A percentile compares a stretch with the other conserved stretches of the same genome.
Conservation (phyloP, 192 early-diverging fungal genomes). For the Spizellomyces sp. region DNA sequence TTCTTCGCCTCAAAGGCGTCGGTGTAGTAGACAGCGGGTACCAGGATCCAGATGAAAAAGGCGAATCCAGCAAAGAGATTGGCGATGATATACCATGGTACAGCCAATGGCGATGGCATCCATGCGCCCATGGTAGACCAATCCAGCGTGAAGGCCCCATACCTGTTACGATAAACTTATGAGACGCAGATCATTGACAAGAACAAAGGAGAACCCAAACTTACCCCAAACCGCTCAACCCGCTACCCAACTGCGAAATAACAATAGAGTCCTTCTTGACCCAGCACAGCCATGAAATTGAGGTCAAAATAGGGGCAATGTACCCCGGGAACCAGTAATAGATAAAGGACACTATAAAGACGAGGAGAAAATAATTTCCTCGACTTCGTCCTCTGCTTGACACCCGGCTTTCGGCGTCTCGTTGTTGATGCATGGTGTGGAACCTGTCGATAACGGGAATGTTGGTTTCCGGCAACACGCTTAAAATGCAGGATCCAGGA, state of each 20-base stretch:
- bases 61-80: slow-evolving; percentile 22
- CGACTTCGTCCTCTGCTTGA: neutral
- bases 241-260: neutral
- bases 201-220: neutral
- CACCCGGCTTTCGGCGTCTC: neutral
- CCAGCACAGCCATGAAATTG: neutral
- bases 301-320: slow-evolving; percentile 5
- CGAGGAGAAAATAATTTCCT: neutral
- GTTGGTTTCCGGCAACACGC: too few species aligned
- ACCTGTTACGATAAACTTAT: neutral
- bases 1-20: neutral
- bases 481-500: too few species aligned
- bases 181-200: neutral
- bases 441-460: neutral
- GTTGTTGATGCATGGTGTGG: neutral
- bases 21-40: slow-evolving; percentile 14
- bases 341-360: neutral
- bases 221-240: neutral
- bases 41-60: slow-evolving; percentile 28
- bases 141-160: neutral
- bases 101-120: neutral
- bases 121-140: slow-evolving; percentile 5
- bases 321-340: slow-evolving; percentile 1
- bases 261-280: neutral
- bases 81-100: slow-evolving; percentile 3